A percentile compares a stretch with the other conserved stretches of the same genome.
Conservation (phyloP, 1,284 basidiomycete species). For the Ustilago trichophora region DNA sequence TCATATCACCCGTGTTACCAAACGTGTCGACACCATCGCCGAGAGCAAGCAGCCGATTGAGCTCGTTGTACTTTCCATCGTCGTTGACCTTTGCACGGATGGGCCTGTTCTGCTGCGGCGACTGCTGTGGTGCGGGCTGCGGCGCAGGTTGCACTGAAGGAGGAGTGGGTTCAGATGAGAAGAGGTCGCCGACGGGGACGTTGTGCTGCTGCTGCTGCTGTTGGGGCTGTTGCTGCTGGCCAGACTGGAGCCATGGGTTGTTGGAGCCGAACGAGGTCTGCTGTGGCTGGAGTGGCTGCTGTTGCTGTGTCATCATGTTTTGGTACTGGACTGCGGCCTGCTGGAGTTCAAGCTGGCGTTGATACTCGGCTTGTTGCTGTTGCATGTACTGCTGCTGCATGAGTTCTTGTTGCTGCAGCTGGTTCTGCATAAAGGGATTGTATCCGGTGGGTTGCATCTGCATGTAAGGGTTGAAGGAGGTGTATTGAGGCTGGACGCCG, state of each 20-base stretch:
- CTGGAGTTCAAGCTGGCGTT: slow-evolving; percentile 66
- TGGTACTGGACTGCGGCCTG: slow-evolving; percentile 67
- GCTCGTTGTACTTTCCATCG: slow-evolving; percentile 54
- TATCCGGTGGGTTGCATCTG: slow-evolving; percentile 68
- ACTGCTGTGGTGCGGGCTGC: slow-evolving; percentile 12
- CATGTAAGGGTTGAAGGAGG: slow-evolving; percentile 70
- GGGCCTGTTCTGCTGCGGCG: slow-evolving; percentile 32
- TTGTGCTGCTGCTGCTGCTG: slow-evolving; percentile 45
- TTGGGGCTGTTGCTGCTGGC: slow-evolving; percentile 43
- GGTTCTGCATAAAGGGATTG: slow-evolving; percentile 66
- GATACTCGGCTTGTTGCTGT: slow-evolving; percentile 64
- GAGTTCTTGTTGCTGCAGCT: slow-evolving; percentile 77
- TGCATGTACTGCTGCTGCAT: slow-evolving; percentile 69
- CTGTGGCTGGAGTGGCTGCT: slow-evolving; percentile 68
- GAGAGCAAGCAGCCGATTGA: slow-evolving; percentile 61
- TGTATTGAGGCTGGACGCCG: slow-evolving; percentile 70
- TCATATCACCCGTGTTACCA: slow-evolving; percentile 64
- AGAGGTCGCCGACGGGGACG: slow-evolving; percentile 58
- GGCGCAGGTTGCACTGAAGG: slow-evolving; percentile 26
- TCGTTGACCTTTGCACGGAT: slow-evolving; percentile 42
- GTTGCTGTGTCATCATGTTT: slow-evolving; percentile 67
- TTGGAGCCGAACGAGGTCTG: slow-evolving; percentile 81
- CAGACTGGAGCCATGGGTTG: slow-evolving; percentile 75
- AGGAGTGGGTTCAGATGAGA: slow-evolving; percentile 44
- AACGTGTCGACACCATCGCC: slow-evolving; percentile 66